phyloP scores from a whole-genome alignment of 2,329 filamentous ascomycete species.

The Macroventuria anomochaeta region DNA sequence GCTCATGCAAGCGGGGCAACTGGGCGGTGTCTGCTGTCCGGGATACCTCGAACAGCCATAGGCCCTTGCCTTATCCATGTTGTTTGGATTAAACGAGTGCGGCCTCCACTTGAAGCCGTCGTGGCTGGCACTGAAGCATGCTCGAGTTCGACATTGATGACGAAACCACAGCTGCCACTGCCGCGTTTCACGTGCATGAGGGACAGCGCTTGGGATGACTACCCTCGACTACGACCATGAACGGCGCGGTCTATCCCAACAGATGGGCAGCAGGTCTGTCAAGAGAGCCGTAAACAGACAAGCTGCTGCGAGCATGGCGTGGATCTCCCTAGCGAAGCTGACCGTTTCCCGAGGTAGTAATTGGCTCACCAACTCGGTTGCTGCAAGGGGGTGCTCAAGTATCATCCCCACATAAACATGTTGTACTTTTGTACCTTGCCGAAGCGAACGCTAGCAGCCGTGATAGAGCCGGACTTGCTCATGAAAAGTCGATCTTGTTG shows the following conservation, averaged over 20 bases:
- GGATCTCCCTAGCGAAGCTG: constrained; percentile 23
- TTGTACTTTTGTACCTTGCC: constrained; percentile 49
- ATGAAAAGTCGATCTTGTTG: not conserved
- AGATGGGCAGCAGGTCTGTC: constrained; percentile 16
- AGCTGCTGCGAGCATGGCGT: constrained; percentile 17
- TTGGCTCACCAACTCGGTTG: constrained; percentile 33
- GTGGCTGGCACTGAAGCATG: constrained; percentile 20
- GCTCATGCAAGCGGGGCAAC: constrained; percentile 20
- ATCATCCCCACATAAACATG: constrained; percentile 41
- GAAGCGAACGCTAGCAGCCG: constrained; percentile 48
- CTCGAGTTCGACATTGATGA: constrained; percentile 21
- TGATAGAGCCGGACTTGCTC: constrained; percentile 22
- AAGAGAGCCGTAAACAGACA: constrained; percentile 28
- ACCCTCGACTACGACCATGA: constrained; percentile 1
- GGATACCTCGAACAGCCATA: constrained; percentile 11
- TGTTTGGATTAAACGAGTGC: constrained; percentile 17
- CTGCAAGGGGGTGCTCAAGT: constrained; percentile 46
- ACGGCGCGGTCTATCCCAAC: constrained; percentile 19
- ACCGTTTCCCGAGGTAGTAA: constrained; percentile 24
- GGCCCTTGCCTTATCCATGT: constrained; percentile 20
- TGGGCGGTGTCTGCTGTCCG: constrained; percentile 23
- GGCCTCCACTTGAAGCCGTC: constrained; percentile 5
- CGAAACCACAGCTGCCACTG: constrained; percentile 28
- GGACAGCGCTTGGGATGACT: constrained; percentile 21
- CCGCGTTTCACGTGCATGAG: constrained; percentile 41